Evolutionary conservation across 768 basidiomycete genomes (phyloP), one percentile per base, ranked within the genome.

Genomic region (Panellus pusillus): DNA sequence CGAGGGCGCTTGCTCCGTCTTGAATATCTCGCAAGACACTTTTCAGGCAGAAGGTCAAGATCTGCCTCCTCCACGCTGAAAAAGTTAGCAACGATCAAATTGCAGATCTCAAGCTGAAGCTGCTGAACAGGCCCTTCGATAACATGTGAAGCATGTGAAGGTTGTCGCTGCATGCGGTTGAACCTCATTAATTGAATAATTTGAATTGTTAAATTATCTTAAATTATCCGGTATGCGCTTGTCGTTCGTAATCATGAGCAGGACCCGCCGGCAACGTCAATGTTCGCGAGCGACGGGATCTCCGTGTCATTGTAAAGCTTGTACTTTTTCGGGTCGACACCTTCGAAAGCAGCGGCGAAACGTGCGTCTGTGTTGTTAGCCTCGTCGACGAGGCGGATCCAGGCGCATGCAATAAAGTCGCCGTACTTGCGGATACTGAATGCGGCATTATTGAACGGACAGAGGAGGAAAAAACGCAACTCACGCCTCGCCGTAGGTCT

Each of bases 381-480:
- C n/a, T 69, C 73, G 20, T 74, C 73, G 37, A 78, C 72, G n/a
- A 63, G 57, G 37, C 74, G 72, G 55, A 78, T 77, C 77, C 77
- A 78, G 18, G 65, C 71, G 50, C 77, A 76, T 0, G 66, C 38
- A 31, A 77, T 72, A 49, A 70, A 71, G 19, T 70, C 61, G 15
- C 65, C 67, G 52, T 68, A 72, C 53, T 69, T 69, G 54, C 65
- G 65, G 63, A 71, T 73, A 6, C 76, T 76, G 43, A 2, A 24
- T 24, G 24, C 24, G 24, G 24, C 24, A 6, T 24, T 24, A 24
- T 24, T 24, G 6, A 24, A 24, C 24, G 24, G 47, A 40, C 6
- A 17, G 24, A n/a, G n/a, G 19, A 14, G 24, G 29, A 20, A 9
- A 36, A 31, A 19, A n/a, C 32, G 32, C 24, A 70, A 24, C 73